Evolutionary conservation across 2,329 filamentous ascomycete species (phyloP), one percentile per base, ranked within the genome.

Genomic region (Hypoxylon sp.): DNA sequence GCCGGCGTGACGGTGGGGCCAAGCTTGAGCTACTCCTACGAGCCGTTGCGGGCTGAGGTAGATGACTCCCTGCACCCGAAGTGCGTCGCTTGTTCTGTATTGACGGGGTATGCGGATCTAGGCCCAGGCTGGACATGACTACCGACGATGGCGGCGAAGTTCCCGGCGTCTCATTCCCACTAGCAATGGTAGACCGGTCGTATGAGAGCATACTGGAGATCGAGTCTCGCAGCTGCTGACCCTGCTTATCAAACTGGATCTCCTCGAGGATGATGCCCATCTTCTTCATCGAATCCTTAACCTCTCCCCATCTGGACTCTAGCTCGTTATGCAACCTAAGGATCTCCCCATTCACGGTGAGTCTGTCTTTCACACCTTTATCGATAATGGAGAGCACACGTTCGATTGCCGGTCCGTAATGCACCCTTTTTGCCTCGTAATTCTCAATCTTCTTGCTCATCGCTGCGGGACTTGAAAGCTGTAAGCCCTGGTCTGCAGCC

Each of bases 301-400:
- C 75, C 3, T 83, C 81, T 59, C 87, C 82, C 83, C 92, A 95
- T 63, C 88, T 87, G n/a, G 84, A 79, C 65, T 91, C 87, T 75
- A 97, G 88, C 63, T 97, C 92, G 5, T 85, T 83, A 64, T 96
- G 88, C 21, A 97, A 77, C 32, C 91, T 84, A 19, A 97, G 73
- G 56, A 97, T 94, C 72, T 97, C 94, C 32, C 94, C 94, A 67
- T 99, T 97, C 46, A 97, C 91, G 0, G 94, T 97, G 38, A 97
- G 78, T n/a, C 94, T 85, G 66, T 97, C 91, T 67, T 90, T 89
- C 65, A 97, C 88, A n/a, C 94, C 94, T 67, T 91, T 93, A 63
- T 97, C 91, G 40, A 97, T 97, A 67, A 97, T 95, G 27, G 88
- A 86, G 12, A 97, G 75, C 5, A 99, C 91, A 30, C 92, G 84